These are phyloP conservation scores for Brassica cretica DNA, from an alignment of 345 rosid species.

Conservation along the genomic window DNA sequence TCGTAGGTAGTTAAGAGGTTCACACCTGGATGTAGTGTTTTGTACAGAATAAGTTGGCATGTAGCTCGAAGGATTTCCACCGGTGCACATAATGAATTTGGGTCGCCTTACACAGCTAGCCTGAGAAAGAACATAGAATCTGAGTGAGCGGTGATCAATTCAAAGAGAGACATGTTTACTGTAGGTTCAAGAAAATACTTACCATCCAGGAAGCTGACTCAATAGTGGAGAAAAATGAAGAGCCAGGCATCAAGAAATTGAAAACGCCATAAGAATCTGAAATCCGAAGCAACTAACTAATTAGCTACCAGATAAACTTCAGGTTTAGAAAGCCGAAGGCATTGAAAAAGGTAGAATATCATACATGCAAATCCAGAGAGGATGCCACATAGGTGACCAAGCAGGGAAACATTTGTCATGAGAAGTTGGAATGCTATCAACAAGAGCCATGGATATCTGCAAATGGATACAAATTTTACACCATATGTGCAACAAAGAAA, in stretches of 20 bases:
- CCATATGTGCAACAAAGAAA: constrained; percentile 13
- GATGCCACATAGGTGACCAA: constrained; percentile 96
- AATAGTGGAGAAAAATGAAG: constrained; percentile 73
- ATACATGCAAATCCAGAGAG: constrained; percentile 93
- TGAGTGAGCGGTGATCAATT: not conserved
- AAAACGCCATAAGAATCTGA: constrained; percentile 82
- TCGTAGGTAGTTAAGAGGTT: constrained; percentile 1
- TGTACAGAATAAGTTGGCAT: constrained; percentile 69
- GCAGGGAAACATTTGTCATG: constrained; percentile 90
- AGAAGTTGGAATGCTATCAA: constrained; percentile 79
- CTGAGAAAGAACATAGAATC: constrained; percentile 44
- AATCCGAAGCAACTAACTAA: constrained; percentile 20
- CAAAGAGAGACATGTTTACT: not conserved
- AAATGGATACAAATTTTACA: constrained; percentile 25
- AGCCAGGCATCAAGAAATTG: constrained; percentile 81
- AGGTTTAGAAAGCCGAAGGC: not conserved
- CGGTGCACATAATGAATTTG: constrained; percentile 86
- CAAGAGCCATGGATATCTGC: constrained; percentile 88
- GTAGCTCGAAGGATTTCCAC: constrained; percentile 68
- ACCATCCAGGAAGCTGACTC: constrained; percentile 92
- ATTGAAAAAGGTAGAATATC: constrained; percentile 32
- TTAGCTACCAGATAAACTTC: constrained; percentile 23
- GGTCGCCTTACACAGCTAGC: constrained; percentile 78
- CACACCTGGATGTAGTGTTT: constrained; percentile 62
- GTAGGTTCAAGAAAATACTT: constrained; percentile 40